Conservation (phyloP, 148 eudicot genomes). For the Amaranthus cruentus region DNA sequence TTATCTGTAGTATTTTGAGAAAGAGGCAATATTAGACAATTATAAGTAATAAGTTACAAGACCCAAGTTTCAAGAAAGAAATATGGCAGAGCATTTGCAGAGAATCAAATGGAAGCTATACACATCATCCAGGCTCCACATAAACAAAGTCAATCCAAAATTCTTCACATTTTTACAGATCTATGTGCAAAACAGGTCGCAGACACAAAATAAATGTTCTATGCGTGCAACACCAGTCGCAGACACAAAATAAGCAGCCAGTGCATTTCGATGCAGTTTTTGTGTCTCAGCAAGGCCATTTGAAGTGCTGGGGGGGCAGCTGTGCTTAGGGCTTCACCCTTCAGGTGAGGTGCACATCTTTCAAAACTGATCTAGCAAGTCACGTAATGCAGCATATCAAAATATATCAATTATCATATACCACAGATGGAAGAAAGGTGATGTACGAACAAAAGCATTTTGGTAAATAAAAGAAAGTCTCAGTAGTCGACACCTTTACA, state of each 20-base stretch:
- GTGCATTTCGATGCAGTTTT: too few species aligned
- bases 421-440: neutral
- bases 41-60: neutral
- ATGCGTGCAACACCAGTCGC: too few species aligned
- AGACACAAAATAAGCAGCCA: too few species aligned
- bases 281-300: too few species aligned
- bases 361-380: neutral
- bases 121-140: constrained; percentile 1
- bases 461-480: neutral
- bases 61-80: neutral
- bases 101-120: neutral
- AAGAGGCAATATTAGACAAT: neutral
- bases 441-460: neutral
- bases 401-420: neutral
- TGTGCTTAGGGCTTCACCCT: too few species aligned
- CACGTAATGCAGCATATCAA: neutral
- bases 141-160: neutral
- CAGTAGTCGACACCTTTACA: neutral
- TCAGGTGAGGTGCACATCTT: too few species aligned
- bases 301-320: too few species aligned
- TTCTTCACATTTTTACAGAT: neutral
- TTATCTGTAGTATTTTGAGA: constrained; percentile 46
- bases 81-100: neutral
- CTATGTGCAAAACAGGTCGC: too few species aligned
- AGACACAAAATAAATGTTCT: too few species aligned